Percentiles rank a stretch among this genome's conserved stretches.
These are phyloP conservation scores for Aureobasidium sp. DNA, from an alignment of 2,329 filamentous ascomycete genomes.

Conservation along the genomic window DNA sequence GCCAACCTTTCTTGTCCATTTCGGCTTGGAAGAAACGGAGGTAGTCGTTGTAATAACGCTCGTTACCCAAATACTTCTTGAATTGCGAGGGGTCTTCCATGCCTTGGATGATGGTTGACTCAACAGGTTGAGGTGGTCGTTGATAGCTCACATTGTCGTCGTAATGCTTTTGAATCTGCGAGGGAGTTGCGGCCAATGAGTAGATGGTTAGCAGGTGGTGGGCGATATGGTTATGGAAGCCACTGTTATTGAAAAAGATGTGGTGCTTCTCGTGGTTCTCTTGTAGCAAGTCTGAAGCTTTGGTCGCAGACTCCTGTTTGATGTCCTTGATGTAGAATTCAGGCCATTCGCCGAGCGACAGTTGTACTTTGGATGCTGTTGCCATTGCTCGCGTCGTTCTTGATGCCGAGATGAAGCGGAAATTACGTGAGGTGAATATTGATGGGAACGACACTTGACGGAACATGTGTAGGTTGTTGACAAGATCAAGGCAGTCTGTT, in stretches of 20 bases:
- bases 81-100: slow-evolving; percentile 51
- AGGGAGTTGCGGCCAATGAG: slow-evolving; percentile 58
- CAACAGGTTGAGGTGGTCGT: slow-evolving; percentile 35
- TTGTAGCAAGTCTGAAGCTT: slow-evolving; percentile 61
- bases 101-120: slow-evolving; percentile 44
- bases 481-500: not conserved
- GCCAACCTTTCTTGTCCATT: slow-evolving; percentile 56
- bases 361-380: slow-evolving; percentile 37
- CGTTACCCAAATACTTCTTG: slow-evolving; percentile 52
- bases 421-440: not conserved
- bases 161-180: slow-evolving; percentile 55
- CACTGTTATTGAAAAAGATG: slow-evolving; percentile 66
- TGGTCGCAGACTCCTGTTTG: slow-evolving; percentile 51
- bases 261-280: slow-evolving; percentile 66
- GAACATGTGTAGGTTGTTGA: not conserved
- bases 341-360: slow-evolving; percentile 36
- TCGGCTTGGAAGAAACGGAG: slow-evolving; percentile 67
- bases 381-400: slow-evolving; percentile 33
- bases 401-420: not conserved
- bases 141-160: slow-evolving; percentile 60
- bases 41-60: slow-evolving; percentile 61
- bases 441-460: not conserved
- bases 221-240: slow-evolving; percentile 74
- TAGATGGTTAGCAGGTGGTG: slow-evolving; percentile 72
- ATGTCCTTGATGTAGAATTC: slow-evolving; percentile 39